These are phyloP conservation scores for Ambrosiella xylebori DNA, from an alignment of 2,329 filamentous ascomycete species.

Conservation along the genomic window DNA sequence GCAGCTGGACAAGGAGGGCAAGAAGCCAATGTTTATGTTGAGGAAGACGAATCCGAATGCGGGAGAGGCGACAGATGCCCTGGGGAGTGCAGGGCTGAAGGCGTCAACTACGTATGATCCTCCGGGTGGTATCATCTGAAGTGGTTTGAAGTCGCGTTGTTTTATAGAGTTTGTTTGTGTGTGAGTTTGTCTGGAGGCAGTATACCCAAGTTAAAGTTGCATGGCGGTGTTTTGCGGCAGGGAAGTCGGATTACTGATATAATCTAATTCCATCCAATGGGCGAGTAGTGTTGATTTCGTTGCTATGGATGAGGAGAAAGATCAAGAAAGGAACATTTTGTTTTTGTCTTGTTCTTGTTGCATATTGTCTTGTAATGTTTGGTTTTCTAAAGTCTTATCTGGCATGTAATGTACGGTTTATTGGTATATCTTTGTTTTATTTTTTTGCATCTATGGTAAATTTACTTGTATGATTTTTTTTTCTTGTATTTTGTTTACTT, in stretches of 20 bases:
- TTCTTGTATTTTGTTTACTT: background rate
- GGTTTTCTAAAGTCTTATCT: background rate
- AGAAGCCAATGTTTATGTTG: slow-evolving; percentile 99
- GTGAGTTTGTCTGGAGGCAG: too few species aligned
- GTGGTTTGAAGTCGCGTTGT: background rate
- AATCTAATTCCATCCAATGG: background rate
- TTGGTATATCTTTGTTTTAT: background rate
- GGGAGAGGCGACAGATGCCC: slow-evolving; percentile 29
- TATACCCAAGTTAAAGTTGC: background rate
- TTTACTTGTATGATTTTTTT: background rate
- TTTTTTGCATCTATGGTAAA: background rate
- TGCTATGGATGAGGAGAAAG: too few species aligned
- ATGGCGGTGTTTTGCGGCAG: background rate
- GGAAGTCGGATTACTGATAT: background rate
- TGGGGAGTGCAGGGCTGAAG: slow-evolving; percentile 36
- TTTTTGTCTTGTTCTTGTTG: background rate
- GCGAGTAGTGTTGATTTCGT: too few species aligned
- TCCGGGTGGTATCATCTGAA: slow-evolving; percentile 41
- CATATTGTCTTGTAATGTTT: background rate
- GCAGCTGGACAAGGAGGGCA: slow-evolving; percentile 86
- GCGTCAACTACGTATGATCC: slow-evolving; percentile 35
- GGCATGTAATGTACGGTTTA: background rate
- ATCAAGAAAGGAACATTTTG: background rate
- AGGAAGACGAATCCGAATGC: slow-evolving; percentile 44
- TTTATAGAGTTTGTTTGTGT: background rate